These are phyloP conservation scores for Crucibulum cyathiforme DNA, from an alignment of 1,284 basidiomycete species.

Conservation along the genomic window DNA sequence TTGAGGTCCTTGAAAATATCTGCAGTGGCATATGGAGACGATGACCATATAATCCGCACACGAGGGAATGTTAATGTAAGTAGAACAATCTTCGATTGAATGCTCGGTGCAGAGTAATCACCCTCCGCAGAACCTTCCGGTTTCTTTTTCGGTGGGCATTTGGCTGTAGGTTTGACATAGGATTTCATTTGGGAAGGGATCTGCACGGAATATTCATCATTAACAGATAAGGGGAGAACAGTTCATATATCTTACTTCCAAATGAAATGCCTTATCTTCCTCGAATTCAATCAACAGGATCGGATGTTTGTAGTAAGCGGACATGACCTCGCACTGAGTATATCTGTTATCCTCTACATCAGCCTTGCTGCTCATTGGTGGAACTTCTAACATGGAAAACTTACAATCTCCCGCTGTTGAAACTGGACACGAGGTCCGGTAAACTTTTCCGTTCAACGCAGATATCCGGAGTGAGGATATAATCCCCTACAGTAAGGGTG, in stretches of 20 bases:
- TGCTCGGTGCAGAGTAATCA: slow-evolving; percentile 48
- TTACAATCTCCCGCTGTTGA: slow-evolving; percentile 92
- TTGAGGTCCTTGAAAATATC: slow-evolving; percentile 96
- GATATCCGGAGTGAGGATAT: slow-evolving; percentile 94
- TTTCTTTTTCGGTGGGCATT: slow-evolving; percentile 62
- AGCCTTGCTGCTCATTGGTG: background rate
- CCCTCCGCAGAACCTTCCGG: slow-evolving; percentile 27
- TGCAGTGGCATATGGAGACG: slow-evolving; percentile 90
- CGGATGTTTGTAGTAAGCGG: slow-evolving; percentile 92
- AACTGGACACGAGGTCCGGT: slow-evolving; percentile 89
- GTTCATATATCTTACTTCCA: slow-evolving; percentile 65
- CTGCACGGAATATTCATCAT: slow-evolving; percentile 35
- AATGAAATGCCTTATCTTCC: slow-evolving; percentile 93
- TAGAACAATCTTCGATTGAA: slow-evolving; percentile 92
- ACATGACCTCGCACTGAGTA: slow-evolving; percentile 98
- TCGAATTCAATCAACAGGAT: slow-evolving; percentile 98
- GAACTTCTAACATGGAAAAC: slow-evolving; percentile 44
- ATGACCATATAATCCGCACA: slow-evolving; percentile 95
- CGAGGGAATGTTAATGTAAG: slow-evolving; percentile 91
- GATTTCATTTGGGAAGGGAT: slow-evolving; percentile 66
- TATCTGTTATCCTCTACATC: slow-evolving; percentile 65
- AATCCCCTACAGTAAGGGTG: slow-evolving; percentile 95
- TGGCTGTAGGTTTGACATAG: slow-evolving; percentile 63
- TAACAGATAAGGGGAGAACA: background rate
- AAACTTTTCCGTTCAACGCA: slow-evolving; percentile 97